These are phyloP conservation scores for Magnusiomyces starmeri DNA, from an alignment of 1,139 yeast species.

Conservation along the genomic window DNA sequence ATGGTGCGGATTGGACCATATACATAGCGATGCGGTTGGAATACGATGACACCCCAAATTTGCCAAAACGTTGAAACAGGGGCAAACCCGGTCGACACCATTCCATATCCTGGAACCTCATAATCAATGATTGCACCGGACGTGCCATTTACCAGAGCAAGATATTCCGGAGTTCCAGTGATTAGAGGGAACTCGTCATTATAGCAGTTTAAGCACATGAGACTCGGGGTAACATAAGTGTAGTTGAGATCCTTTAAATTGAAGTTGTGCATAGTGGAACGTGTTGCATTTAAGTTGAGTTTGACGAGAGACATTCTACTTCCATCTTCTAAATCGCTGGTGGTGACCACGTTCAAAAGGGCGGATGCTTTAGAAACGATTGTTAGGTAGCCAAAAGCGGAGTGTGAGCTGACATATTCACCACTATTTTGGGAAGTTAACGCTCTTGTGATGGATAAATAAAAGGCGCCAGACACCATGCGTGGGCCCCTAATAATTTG, in stretches of 20 bases:
- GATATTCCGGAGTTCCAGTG: slow-evolving; percentile 14
- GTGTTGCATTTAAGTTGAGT: slow-evolving; percentile 16
- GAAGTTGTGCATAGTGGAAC: slow-evolving; percentile 6
- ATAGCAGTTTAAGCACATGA: slow-evolving; percentile 16
- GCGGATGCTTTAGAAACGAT: slow-evolving; percentile 55
- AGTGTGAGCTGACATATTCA: not conserved
- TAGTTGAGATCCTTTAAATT: slow-evolving; percentile 13
- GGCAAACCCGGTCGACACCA: slow-evolving; percentile 65
- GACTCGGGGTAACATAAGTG: slow-evolving; percentile 20
- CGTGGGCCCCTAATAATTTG: slow-evolving; percentile 13
- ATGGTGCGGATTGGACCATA: slow-evolving; percentile 58
- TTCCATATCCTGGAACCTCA: slow-evolving; percentile 35
- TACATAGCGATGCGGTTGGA: slow-evolving; percentile 54
- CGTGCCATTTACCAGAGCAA: slow-evolving; percentile 34
- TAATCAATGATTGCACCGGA: slow-evolving; percentile 49
- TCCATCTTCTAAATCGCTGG: slow-evolving; percentile 36
- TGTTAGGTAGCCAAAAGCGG: slow-evolving; percentile 54
- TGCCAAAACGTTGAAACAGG: slow-evolving; percentile 43
- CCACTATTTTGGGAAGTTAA: slow-evolving; percentile 11
- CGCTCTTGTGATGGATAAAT: slow-evolving; percentile 23
- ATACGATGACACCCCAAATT: slow-evolving; percentile 66
- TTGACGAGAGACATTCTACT: slow-evolving; percentile 32
- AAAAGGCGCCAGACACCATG: slow-evolving; percentile 16
- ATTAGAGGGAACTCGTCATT: slow-evolving; percentile 18
- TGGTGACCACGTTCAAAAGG: slow-evolving; percentile 44